These are phyloP conservation scores for Wickerhamomyces mucosus DNA, from an alignment of 805 yeast genomes.

Conservation along the genomic window DNA sequence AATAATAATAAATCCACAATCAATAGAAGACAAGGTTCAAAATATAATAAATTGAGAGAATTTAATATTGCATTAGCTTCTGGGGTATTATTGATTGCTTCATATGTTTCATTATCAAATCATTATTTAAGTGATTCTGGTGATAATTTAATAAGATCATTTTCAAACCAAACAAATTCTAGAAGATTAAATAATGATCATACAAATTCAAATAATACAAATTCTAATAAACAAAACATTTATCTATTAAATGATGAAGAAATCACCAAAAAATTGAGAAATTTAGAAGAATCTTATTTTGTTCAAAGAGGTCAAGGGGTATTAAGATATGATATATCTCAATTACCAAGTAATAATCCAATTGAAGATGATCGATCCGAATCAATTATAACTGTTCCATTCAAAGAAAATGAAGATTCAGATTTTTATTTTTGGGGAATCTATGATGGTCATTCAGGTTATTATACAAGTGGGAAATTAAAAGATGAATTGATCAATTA, in stretches of 20 bases:
- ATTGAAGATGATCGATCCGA: slow-evolving; percentile 92
- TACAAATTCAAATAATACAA: slow-evolving; percentile 25
- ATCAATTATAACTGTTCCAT: slow-evolving; percentile 63
- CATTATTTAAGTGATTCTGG: slow-evolving; percentile 20
- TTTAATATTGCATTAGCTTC: slow-evolving; percentile 20
- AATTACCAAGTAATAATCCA: slow-evolving; percentile 84
- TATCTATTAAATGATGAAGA: slow-evolving; percentile 56
- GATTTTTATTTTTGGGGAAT: slow-evolving; percentile 96
- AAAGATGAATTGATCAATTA: slow-evolving; percentile 68
- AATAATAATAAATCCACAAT: too few relatives aligned
- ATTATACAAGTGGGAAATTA: slow-evolving; percentile 82
- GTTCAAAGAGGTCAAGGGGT: slow-evolving; percentile 87
- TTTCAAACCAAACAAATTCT: slow-evolving; percentile 16
- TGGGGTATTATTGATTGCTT: slow-evolving; percentile 19
- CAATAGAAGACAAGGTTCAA: too few relatives aligned
- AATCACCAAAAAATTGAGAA: slow-evolving; percentile 58
- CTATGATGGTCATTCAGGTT: slow-evolving; percentile 96
- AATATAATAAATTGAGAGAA: too few relatives aligned
- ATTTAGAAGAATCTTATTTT: slow-evolving; percentile 66
- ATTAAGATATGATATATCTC: slow-evolving; percentile 78
- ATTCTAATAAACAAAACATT: slow-evolving; percentile 31
- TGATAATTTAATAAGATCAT: slow-evolving; percentile 3
- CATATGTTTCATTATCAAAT: slow-evolving; percentile 18
- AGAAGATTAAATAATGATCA: slow-evolving; percentile 14
- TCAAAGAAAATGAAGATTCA: slow-evolving; percentile 31